phyloP scores from a whole-genome alignment of 495 filamentous ascomycete species.

The Corynascus novoguineensis region DNA sequence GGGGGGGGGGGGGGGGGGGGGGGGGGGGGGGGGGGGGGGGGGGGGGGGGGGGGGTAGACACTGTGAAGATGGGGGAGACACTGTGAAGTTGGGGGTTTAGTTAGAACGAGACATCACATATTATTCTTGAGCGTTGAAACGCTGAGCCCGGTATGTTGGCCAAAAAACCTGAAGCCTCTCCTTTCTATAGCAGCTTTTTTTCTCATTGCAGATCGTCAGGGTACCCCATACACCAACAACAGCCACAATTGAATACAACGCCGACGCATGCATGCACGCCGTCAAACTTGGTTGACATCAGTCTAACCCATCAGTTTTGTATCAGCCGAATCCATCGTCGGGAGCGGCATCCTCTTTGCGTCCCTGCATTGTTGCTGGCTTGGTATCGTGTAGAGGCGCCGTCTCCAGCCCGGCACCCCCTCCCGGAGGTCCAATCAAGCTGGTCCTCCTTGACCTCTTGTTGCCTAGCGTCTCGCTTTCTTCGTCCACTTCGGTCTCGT shows the following conservation, averaged over 20 bases:
- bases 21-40: no score
- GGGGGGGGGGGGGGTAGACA: no score
- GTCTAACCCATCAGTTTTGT: not conserved
- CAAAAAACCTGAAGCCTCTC: no score
- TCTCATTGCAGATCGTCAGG: not conserved
- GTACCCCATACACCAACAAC: not conserved
- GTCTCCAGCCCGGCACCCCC: conserved; percentile 39
- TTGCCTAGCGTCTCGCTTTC: conserved; percentile 52
- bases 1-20: no score
- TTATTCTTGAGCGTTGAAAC: no score
- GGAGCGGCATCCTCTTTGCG: not conserved
- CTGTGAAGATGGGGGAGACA: no score
- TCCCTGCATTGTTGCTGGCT: conserved; percentile 14
- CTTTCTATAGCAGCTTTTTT: not conserved
- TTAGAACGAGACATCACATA: no score
- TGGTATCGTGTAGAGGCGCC: conserved; percentile 36
- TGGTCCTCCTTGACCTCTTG: conserved; percentile 34
- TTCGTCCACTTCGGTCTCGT: conserved; percentile 51
- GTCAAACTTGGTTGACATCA: not conserved
- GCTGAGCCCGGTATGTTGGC: no score
- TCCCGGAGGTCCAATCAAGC: conserved; percentile 33
- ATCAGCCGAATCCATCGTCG: conserved; percentile 28
- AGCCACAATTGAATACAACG: conserved; percentile 1
- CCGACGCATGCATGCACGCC: conserved; percentile 16
- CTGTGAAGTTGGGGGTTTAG: no score